phyloP scores from a whole-genome alignment of 2,329 filamentous ascomycete species.

The Phialemonium atrogriseum region DNA sequence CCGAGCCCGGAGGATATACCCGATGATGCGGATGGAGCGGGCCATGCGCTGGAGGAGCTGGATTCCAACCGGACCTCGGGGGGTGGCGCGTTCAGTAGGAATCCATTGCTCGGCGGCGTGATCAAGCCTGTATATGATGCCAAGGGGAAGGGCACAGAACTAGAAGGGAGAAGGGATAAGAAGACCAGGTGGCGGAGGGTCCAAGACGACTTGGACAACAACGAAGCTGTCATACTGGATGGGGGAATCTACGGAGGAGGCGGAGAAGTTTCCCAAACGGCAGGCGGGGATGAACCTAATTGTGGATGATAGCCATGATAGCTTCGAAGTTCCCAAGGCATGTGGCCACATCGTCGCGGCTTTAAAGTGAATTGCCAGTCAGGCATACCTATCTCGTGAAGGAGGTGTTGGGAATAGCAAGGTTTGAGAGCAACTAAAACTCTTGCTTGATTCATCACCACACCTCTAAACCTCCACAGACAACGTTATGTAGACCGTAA shows the following conservation, averaged over 20 bases:
- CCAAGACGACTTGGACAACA: conserved; percentile 51
- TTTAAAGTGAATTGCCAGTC: neutral
- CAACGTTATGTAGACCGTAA: too few species aligned
- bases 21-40: conserved; percentile 21
- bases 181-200: conserved; percentile 48
- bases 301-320: conserved; percentile 25
- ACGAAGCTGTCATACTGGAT: conserved; percentile 50
- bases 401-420: too few species aligned
- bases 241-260: conserved; percentile 41
- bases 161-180: conserved; percentile 33
- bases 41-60: conserved; percentile 17
- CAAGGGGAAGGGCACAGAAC: conserved; percentile 40
- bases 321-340: too few species aligned
- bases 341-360: too few species aligned
- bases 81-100: conserved; percentile 59
- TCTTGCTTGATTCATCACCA: too few species aligned
- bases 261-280: conserved; percentile 5
- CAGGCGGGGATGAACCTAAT: conserved; percentile 27
- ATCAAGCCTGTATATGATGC: conserved; percentile 55
- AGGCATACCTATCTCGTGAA: too few species aligned
- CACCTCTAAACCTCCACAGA: too few species aligned
- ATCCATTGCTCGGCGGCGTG: conserved; percentile 57
- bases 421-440: too few species aligned
- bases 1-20: conserved; percentile 37
- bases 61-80: conserved; percentile 24